phyloP scores from a whole-genome alignment of 2,329 filamentous ascomycete genomes.

The Macrophomina pseudophaseolina region DNA sequence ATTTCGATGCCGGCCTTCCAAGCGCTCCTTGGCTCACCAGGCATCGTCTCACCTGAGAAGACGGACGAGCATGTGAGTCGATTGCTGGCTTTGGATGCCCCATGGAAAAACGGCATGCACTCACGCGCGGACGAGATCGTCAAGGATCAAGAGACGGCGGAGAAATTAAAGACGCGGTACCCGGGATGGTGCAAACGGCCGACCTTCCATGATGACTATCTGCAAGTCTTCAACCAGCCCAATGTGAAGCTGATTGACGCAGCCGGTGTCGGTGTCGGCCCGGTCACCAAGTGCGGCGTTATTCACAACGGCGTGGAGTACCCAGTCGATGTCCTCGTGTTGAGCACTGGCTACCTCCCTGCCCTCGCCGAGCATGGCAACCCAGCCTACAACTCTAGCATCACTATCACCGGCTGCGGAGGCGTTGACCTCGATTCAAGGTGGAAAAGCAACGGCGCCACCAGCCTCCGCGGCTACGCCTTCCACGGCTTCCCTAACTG shows the following conservation, averaged over 20 bases:
- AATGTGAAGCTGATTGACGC: slow-evolving; percentile 69
- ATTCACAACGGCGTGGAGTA: slow-evolving; percentile 56
- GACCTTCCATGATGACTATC: slow-evolving; percentile 65
- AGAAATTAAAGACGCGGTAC: slow-evolving; percentile 64
- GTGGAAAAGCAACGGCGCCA: too few relatives aligned
- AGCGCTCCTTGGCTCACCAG: slow-evolving; percentile 44
- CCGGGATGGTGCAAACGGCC: slow-evolving; percentile 68
- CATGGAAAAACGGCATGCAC: slow-evolving; percentile 53
- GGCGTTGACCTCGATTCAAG: too few relatives aligned
- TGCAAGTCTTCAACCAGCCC: slow-evolving; percentile 62
- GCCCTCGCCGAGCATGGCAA: too few relatives aligned
- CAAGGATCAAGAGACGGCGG: slow-evolving; percentile 57
- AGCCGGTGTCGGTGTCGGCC: slow-evolving; percentile 57
- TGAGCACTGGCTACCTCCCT: slow-evolving; percentile 57
- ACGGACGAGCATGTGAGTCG: slow-evolving; percentile 44
- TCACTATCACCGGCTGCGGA: too few relatives aligned
- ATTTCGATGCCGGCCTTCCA: slow-evolving; percentile 42
- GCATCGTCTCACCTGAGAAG: slow-evolving; percentile 35
- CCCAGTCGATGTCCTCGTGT: slow-evolving; percentile 54
- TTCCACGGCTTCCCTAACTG: too few relatives aligned
- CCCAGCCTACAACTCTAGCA: too few relatives aligned
- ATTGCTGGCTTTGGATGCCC: slow-evolving; percentile 48
- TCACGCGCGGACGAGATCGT: slow-evolving; percentile 58
- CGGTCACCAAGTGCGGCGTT: slow-evolving; percentile 54
- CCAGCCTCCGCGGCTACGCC: too few relatives aligned